Conservation (phyloP, 2,329 filamentous ascomycete species). For the Rhynchosporium secalis region DNA sequence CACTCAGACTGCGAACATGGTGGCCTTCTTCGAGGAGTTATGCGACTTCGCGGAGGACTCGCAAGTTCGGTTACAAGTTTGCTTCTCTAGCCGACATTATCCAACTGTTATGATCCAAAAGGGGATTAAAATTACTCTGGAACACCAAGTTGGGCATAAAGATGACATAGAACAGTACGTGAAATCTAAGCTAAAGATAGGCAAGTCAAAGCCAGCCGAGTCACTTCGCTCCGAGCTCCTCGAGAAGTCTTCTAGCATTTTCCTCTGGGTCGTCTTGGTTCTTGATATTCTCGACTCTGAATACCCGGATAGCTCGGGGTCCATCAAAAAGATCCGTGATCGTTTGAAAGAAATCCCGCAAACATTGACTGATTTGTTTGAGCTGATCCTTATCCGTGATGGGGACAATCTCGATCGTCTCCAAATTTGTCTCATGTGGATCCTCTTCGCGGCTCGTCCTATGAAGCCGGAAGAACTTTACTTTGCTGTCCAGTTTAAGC, state of each 20-base stretch:
- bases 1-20: constrained; percentile 20
- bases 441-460: constrained; percentile 48
- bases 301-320: constrained; percentile 26
- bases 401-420: constrained; percentile 44
- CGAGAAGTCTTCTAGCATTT: constrained; percentile 27
- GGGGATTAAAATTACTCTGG: constrained; percentile 32
- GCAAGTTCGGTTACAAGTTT: constrained; percentile 28
- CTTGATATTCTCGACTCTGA: constrained; percentile 47
- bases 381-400: constrained; percentile 44
- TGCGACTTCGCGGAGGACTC: constrained; percentile 19
- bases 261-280: constrained; percentile 32
- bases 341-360: constrained; percentile 39
- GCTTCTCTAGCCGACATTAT: constrained; percentile 38
- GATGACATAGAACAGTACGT: constrained; percentile 38
- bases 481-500: constrained; percentile 26
- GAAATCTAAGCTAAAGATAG: constrained; percentile 30
- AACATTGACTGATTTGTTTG: constrained; percentile 25
- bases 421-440: constrained; percentile 51
- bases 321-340: constrained; percentile 38
- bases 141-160: constrained; percentile 34
- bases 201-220: constrained; percentile 22
- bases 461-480: constrained; percentile 33
- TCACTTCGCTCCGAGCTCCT: constrained; percentile 24
- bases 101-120: constrained; percentile 32
- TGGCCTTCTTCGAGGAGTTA: constrained; percentile 30